Conservation (phyloP, 306 rosid genomes). For the Fragaria vesca region DNA sequence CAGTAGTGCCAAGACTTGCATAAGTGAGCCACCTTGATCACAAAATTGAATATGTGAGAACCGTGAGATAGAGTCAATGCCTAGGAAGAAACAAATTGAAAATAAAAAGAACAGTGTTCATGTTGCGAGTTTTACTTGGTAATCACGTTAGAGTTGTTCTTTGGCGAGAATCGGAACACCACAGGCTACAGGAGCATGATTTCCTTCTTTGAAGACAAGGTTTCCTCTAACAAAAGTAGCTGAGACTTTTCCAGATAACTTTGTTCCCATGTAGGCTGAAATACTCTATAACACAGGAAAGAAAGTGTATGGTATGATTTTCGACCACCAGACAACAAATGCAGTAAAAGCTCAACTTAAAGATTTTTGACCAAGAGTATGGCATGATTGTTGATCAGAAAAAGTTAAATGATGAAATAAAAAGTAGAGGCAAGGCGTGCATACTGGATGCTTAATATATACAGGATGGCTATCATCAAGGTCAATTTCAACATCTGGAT, state of each 20-base stretch:
- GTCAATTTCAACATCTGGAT: slow-evolving; percentile 74
- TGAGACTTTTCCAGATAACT: slow-evolving; percentile 67
- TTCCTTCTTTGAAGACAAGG: slow-evolving; percentile 66
- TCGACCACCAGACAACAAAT: not conserved
- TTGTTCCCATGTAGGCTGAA: slow-evolving; percentile 87
- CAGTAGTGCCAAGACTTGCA: not conserved
- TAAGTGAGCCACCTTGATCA: not conserved
- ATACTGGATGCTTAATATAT: slow-evolving; percentile 67
- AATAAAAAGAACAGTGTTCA: not conserved
- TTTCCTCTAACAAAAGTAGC: slow-evolving; percentile 91
- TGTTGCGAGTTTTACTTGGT: too few species aligned
- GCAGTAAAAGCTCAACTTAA: not conserved
- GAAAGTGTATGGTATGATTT: too few species aligned
- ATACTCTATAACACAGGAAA: slow-evolving; percentile 36
- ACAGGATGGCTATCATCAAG: slow-evolving; percentile 56
- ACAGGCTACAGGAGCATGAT: slow-evolving; percentile 76
- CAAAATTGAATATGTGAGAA: not conserved
- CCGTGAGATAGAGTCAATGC: not conserved
- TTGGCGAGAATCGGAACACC: slow-evolving; percentile 72
- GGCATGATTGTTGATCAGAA: not conserved
- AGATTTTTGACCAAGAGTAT: not conserved
- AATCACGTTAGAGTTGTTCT: slow-evolving; percentile 3
- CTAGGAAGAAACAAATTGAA: not conserved
- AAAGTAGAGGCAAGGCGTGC: slow-evolving; percentile 21
- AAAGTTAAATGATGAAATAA: not conserved